phyloP scores from a whole-genome alignment of 305 asterid species.

The Solanum hybrid region DNA sequence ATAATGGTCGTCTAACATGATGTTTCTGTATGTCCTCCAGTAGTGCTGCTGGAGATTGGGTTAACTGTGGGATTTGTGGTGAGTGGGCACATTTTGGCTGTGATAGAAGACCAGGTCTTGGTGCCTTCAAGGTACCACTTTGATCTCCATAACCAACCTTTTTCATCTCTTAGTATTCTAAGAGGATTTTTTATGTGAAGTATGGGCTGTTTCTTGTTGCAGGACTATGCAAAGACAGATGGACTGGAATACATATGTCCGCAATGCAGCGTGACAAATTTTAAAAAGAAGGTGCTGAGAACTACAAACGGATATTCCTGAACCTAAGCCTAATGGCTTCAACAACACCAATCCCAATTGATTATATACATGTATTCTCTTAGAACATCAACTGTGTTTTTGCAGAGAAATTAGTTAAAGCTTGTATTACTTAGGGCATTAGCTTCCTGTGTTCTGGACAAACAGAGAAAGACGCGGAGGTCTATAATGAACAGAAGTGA shows the following conservation, averaged over 20 bases:
- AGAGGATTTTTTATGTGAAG: not conserved
- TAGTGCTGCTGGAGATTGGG: constrained; percentile 99
- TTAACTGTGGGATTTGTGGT: constrained; percentile 93
- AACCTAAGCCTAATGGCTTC: not conserved
- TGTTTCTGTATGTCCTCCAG: constrained; percentile 30
- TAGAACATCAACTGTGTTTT: not conserved
- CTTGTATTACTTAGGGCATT: not conserved
- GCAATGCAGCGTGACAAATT: constrained; percentile 83
- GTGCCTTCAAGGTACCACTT: constrained; percentile 76
- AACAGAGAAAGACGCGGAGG: not conserved
- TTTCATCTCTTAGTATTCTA: not conserved
- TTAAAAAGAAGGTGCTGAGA: constrained; percentile 71
- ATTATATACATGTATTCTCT: not conserved
- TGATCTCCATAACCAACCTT: not conserved
- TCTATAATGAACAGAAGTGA: not conserved
- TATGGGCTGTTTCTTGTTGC: constrained; percentile 5
- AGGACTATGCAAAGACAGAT: constrained; percentile 99
- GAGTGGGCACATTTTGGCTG: constrained; percentile 99
- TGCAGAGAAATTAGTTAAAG: not conserved
- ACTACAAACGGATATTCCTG: constrained; percentile 67
- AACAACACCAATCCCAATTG: not conserved
- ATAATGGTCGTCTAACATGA: constrained; percentile 18
- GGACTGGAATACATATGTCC: constrained; percentile 98
- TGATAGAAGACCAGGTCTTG: constrained; percentile 90
- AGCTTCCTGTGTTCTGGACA: not conserved